Conservation (phyloP, 163 green algal species). For the Coccomyxa subellipsoidea region DNA sequence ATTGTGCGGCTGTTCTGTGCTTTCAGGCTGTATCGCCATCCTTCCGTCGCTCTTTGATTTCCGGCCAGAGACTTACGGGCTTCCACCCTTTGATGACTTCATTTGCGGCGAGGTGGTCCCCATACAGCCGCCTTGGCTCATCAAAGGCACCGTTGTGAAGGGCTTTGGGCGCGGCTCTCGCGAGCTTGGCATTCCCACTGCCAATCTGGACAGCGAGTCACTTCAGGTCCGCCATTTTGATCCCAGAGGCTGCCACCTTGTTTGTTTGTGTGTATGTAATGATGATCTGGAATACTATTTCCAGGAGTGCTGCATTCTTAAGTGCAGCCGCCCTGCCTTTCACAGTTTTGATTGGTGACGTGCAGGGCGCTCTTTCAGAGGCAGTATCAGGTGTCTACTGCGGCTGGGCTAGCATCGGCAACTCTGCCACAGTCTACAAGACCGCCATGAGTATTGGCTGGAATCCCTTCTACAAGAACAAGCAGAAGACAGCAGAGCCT, state of each 20-base stretch:
- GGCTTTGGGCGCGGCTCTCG: slow-evolving; percentile 84
- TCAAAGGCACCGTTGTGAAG: slow-evolving; percentile 78
- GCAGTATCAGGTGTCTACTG: slow-evolving; percentile 55
- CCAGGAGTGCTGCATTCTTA: no score
- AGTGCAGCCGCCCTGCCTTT: no score
- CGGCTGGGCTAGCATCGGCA: slow-evolving; percentile 65
- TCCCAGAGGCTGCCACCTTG: background rate
- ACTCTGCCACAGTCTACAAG: slow-evolving; percentile 48
- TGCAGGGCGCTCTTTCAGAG: slow-evolving; percentile 50
- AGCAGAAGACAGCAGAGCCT: slow-evolving; percentile 64
- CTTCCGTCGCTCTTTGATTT: slow-evolving; percentile 83
- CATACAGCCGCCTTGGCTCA: slow-evolving; percentile 53
- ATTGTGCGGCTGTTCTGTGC: background rate
- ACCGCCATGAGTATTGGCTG: slow-evolving; percentile 76
- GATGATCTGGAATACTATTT: no score
- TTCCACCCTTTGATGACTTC: slow-evolving; percentile 59
- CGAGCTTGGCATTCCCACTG: slow-evolving; percentile 90
- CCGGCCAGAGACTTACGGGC: slow-evolving; percentile 48
- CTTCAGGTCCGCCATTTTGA: slow-evolving; percentile 35
- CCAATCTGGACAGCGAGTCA: slow-evolving; percentile 72
- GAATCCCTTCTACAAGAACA: slow-evolving; percentile 89
- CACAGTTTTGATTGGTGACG: background rate
- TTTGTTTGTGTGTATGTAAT: no score
- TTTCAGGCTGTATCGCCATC: slow-evolving; percentile 33
- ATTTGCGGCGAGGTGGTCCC: slow-evolving; percentile 22